A percentile compares a stretch with the other conserved stretches of the same genome.
phyloP scores from a whole-genome alignment of 495 filamentous ascomycete genomes.

The Copromyces sp. region DNA sequence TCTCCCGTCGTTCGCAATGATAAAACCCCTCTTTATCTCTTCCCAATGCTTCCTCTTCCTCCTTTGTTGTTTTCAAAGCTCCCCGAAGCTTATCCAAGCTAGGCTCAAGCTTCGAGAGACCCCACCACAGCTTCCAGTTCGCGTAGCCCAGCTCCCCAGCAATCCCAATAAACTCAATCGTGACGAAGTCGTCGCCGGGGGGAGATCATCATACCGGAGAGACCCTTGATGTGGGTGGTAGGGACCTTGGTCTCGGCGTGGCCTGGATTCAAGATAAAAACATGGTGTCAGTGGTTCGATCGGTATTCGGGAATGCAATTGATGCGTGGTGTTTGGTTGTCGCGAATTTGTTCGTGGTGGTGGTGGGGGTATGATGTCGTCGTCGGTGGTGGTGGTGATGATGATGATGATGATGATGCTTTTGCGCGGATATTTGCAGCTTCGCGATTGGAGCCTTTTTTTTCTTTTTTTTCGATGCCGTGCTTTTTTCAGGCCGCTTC shows the following conservation, averaged over 20 bases:
- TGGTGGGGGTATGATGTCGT: background rate
- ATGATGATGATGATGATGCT: background rate
- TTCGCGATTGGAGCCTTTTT: background rate
- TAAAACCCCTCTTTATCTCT: background rate
- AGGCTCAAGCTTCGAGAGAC: background rate
- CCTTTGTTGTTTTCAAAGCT: background rate
- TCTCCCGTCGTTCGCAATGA: background rate
- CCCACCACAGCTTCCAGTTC: background rate
- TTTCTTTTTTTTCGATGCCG: background rate
- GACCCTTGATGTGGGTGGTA: constrained; percentile 14
- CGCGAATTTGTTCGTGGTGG: background rate
- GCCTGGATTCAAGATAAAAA: constrained; percentile 6
- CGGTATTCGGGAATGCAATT: background rate
- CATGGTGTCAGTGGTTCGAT: constrained; percentile 1
- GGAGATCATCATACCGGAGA: constrained; percentile 20
- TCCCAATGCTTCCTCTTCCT: background rate
- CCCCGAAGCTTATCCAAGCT: background rate
- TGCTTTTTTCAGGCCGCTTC: constrained; percentile 1
- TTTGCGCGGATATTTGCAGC: constrained; percentile 14
- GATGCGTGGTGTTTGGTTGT: background rate
- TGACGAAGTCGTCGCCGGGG: background rate
- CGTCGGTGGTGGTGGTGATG: background rate
- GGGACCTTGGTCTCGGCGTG: constrained; percentile 15
- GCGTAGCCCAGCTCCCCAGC: background rate
- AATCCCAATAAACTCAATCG: constrained; percentile 7